Percentiles rank a stretch among this genome's conserved stretches.
These are phyloP conservation scores for Yamadazyma siamensis DNA, from an alignment of 1,139 yeast genomes.

Conservation along the genomic window DNA sequence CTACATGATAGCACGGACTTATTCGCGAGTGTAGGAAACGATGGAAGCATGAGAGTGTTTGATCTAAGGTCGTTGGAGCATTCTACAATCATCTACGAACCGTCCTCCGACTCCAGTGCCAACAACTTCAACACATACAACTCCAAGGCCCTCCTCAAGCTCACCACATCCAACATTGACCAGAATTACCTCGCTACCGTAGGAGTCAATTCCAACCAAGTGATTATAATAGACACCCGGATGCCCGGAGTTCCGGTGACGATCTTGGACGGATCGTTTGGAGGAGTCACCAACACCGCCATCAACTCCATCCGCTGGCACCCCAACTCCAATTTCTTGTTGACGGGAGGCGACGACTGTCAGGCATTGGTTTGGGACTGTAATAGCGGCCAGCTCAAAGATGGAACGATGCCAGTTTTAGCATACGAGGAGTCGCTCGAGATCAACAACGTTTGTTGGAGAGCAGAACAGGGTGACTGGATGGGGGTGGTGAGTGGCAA, in stretches of 20 bases:
- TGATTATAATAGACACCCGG: constrained; percentile 77
- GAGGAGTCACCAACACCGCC: constrained; percentile 43
- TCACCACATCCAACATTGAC: constrained; percentile 78
- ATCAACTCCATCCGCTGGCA: constrained; percentile 84
- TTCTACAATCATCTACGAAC: constrained; percentile 89
- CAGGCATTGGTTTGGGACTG: constrained; percentile 88
- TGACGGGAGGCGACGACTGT: constrained; percentile 88
- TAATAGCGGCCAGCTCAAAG: constrained; percentile 19
- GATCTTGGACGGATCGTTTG: constrained; percentile 63
- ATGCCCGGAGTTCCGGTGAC: constrained; percentile 82
- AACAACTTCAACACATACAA: constrained; percentile 17
- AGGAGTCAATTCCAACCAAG: constrained; percentile 64
- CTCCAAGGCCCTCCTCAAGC: constrained; percentile 64
- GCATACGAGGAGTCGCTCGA: constrained; percentile 64
- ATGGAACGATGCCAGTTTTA: constrained; percentile 38
- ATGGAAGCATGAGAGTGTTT: constrained; percentile 90
- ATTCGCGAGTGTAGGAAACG: constrained; percentile 92
- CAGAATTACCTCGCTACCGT: constrained; percentile 78
- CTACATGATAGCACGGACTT: constrained; percentile 71
- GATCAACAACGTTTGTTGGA: constrained; percentile 78
- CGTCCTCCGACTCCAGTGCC: constrained; percentile 13
- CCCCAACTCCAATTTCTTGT: constrained; percentile 63
- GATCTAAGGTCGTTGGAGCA: constrained; percentile 89
- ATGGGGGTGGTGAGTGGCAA: constrained; percentile 78
- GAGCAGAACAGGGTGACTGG: constrained; percentile 65